Evolutionary conservation across 176 grass and related monocot species (phyloP), one percentile per base, ranked within the genome.

Genomic region (Echinochloa phyllopogon): DNA sequence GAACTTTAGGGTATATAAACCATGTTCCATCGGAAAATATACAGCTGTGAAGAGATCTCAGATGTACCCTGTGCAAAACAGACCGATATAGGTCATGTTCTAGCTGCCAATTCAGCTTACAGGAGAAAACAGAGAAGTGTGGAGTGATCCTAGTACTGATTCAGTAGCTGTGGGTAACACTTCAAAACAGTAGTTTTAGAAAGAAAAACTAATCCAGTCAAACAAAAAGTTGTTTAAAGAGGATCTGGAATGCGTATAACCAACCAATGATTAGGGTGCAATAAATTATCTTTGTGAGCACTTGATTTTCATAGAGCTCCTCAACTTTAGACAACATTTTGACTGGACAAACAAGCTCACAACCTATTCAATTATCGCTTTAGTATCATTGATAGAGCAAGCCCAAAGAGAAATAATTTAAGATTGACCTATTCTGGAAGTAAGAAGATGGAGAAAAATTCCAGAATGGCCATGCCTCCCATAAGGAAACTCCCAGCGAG

Each of bases 391-490:
- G 20, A 48, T 48, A 75, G 45, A 1, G 25, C 15, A 81, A 71
- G 40, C 11, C n/a, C 75, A 60, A 86, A 74, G 61, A 70, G 3
- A 68, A 72, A 52, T 23, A 87, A 77, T 66, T 71, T 41, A 86
- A 81, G 17, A 87, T 76, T 90, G 5, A 98, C 95, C 95, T 93
- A 67, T 95, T 92, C 81, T 84, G 87, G 66, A 95, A 87, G 69
- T 91, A 94, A 88, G 93, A 98, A 40, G 91, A 83, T 36, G 83
- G 82, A 78, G 93, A 81, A 83, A 98, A 95, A 60, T 98, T 98
- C 95, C 95, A 98, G 42, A 98, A 93, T 61, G 93, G 93, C 95
- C 95, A 98, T 65, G 74, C 90, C 89, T 93, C 95, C 84, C 82
- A 89, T 53, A 79, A 87, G 80, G 95, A 95, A 81, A 62, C 87